phyloP scores from a whole-genome alignment of 306 rosid genomes.

The Malus orientalis region DNA sequence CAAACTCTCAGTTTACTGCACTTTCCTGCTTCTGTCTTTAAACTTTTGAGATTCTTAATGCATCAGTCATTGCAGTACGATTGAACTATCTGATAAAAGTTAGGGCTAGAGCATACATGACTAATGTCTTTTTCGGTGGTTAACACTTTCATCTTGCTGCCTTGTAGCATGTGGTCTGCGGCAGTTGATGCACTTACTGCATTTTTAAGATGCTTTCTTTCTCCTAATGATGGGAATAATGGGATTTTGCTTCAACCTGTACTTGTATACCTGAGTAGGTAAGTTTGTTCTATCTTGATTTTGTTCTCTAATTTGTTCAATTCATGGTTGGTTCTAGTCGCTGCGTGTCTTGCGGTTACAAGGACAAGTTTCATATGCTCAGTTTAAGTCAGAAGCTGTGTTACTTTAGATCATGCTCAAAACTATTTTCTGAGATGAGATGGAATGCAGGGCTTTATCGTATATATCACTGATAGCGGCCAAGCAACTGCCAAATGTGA shows the following conservation, averaged over 20 bases:
- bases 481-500: conserved; percentile 52
- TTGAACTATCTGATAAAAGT: not conserved
- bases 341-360: not conserved
- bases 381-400: conserved; percentile 10
- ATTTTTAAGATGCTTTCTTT: conserved; percentile 71
- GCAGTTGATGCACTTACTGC: conserved; percentile 90
- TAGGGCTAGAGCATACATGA: not conserved
- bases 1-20: not conserved
- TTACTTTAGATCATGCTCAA: conserved; percentile 1
- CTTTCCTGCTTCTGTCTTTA: not conserved
- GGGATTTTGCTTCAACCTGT: conserved; percentile 88
- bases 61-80: not conserved
- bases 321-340: not conserved
- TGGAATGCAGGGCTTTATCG: conserved; percentile 72
- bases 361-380: not conserved
- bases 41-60: not conserved
- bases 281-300: conserved; percentile 9
- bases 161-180: conserved; percentile 87
- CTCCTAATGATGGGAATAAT: conserved; percentile 37
- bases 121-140: not conserved
- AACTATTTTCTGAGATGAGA: conserved; percentile 19
- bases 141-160: not conserved
- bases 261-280: conserved; percentile 86
- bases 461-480: conserved; percentile 49
- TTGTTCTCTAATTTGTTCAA: not conserved